Evolutionary conservation across 139 green algal genomes (phyloP), one percentile per base, ranked within the genome.

Genomic region (Chlamydomonas sp.): DNA sequence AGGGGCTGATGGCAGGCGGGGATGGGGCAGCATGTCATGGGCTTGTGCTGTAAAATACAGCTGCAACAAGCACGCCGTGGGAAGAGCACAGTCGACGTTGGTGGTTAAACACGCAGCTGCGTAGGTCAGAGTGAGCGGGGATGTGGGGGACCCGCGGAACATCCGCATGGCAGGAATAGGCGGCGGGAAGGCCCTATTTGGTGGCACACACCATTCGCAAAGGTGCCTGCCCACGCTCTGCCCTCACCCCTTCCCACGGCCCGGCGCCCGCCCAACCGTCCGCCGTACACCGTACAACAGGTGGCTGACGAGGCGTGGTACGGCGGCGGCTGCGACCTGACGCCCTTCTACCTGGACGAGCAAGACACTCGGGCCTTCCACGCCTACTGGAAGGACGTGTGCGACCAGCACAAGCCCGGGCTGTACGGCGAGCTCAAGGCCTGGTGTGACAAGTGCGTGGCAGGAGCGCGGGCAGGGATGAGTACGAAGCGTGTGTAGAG

Each of bases 261-360:
- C 31, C 31, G 31, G 31, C 31, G 31, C 31, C 31, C 31, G 31
- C 31, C 31, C 31, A 49, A 49, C 31, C 31, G 77, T 10, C 20
- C 9, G 10, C 20, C 31, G 0, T 76, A 49, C 31, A 49, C 31
- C 31, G 20, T 8, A 4, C 20, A 1, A 58, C 89, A 98, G 94
- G 97, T 98, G 57, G 96, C 88, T 1, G 92, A 87, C 9, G 79
- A 93, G 49, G 88, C 89, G 2, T 99, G 97, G 98, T 99, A 95
- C 89, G 98, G 98, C 69, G 98, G 98, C 58, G 98, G 98, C 72
- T 97, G 94, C 75, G 98, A 99, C 93, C 92, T 99, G 10, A 99
- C 98, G 0, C 98, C 98, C 31, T 94, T 88, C 83, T 99, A 99
- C 91, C 77, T 99, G 1, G 90, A 94, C 67, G 93, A 97, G 78